phyloP scores from a whole-genome alignment of 805 yeast species.

The Tetrapisispora pingtungensis region DNA sequence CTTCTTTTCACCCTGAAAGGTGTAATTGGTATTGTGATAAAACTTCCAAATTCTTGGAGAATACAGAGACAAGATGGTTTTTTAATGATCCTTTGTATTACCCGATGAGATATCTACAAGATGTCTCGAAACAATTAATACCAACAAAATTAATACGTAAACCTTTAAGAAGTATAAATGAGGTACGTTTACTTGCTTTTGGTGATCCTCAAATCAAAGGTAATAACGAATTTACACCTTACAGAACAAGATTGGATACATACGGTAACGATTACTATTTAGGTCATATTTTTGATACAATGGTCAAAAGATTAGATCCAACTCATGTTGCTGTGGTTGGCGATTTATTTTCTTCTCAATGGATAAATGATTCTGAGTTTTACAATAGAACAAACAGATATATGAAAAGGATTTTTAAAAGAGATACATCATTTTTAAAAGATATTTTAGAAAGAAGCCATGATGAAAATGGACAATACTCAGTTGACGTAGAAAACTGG shows the following conservation, averaged over 20 bases:
- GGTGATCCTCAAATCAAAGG: conserved; percentile 99
- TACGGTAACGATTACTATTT: conserved; percentile 83
- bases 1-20: conserved; percentile 42
- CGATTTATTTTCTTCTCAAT: conserved; percentile 85
- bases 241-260: conserved; percentile 68
- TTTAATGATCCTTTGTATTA: not conserved
- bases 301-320: conserved; percentile 59
- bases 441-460: conserved; percentile 31
- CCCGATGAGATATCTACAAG: not conserved
- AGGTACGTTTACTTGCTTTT: conserved; percentile 59
- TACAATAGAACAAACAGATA: conserved; percentile 68
- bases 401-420: conserved; percentile 59
- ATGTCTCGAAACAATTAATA: conserved; percentile 4
- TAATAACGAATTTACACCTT: conserved; percentile 59
- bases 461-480: conserved; percentile 21
- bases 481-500: conserved; percentile 22
- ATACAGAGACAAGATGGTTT: not conserved
- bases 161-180: not conserved
- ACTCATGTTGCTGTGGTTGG: conserved; percentile 85
- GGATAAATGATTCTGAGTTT: conserved; percentile 87
- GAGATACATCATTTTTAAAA: conserved; percentile 46
- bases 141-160: conserved; percentile 4
- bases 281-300: conserved; percentile 67
- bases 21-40: conserved; percentile 49
- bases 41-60: not conserved